Evolutionary conservation across 225 moss, liverwort and hornwort genomes (phyloP).

Genomic region (Antitrichia curtipendula): DNA sequence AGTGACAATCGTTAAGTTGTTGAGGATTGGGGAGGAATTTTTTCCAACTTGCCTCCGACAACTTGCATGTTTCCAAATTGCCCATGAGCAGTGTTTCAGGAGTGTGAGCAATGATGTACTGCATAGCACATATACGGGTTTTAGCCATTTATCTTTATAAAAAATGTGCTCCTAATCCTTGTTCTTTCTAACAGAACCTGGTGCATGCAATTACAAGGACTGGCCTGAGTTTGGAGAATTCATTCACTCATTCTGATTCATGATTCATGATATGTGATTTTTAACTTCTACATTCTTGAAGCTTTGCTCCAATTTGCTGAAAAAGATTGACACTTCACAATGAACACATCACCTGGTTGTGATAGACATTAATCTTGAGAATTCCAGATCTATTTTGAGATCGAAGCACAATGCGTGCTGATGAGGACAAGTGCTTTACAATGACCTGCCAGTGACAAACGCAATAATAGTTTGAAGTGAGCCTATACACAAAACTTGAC

Average conservation of each 20-base stretch:
- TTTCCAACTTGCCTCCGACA: slow-evolving; percentile 56
- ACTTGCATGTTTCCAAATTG: slow-evolving; percentile 74
- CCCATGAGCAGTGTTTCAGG: slow-evolving; percentile 62
- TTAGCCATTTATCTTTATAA: not conserved
- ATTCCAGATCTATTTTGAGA: slow-evolving; percentile 64
- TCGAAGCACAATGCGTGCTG: slow-evolving; percentile 41
- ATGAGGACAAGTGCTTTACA: slow-evolving; percentile 60
- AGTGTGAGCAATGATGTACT: slow-evolving; percentile 91
- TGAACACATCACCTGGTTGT: slow-evolving; percentile 48
- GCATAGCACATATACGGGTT: not conserved
- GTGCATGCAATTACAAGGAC: not conserved
- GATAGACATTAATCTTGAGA: slow-evolving; percentile 72
- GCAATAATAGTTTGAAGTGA: not conserved
- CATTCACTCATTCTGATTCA: too few species aligned
- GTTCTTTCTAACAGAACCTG: not conserved
- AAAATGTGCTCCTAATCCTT: not conserved
- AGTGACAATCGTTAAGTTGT: not conserved
- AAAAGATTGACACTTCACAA: too few species aligned
- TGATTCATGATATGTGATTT: not conserved
- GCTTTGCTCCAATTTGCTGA: not conserved
- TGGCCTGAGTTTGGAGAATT: not conserved
- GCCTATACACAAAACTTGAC: not conserved
- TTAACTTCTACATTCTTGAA: too few species aligned
- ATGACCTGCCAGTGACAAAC: slow-evolving; percentile 35
- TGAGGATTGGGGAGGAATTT: not conserved